Evolutionary conservation across 2,329 filamentous ascomycete genomes (phyloP), one percentile per base, ranked within the genome.

Genomic region (Ophiostoma triangulosporum): DNA sequence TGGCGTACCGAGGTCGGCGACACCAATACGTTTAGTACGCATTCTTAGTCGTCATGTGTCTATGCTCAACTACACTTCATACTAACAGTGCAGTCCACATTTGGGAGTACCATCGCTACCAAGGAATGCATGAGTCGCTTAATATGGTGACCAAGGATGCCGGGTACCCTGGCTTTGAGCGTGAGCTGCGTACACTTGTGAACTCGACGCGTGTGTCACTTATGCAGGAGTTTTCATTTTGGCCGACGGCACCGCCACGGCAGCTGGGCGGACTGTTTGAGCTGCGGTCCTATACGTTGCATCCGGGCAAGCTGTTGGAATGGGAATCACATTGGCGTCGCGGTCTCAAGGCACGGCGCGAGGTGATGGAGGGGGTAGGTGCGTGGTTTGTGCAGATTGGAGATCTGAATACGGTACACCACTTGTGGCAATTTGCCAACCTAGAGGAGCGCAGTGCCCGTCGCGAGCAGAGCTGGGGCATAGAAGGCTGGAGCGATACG

Each of bases 161-260:
- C 58, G 88, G 89, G 17, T 97, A 88, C 67, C 72, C 82, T 60
- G 84, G 79, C 9, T 96, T 96, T 65, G 88, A 95, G 66, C 73
- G 73, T 58, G 86, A 91, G 70, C 83, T 98, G 51, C 90, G 89
- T n/a, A 24, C 46, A 1, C 74, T 97, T 57, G 91, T 98, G 65
- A 82, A 76, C 56, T 80, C 80, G 58, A 97, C 95, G 74, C 81
- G 83, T 61, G 86, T 84, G 4, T 96, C 90, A 0, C 77, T 98
- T 51, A 98, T 98, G 93, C 93, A 98, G 68, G 93, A 98, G 69
- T 98, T 98, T 71, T 95, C 90, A 33, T 98, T 98, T 77, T 98
- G 93, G 93, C 93, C 93, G 1, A 98, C 93, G 3, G 91, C 88
- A 0, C 78, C 90, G 5, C 93, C 93, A 0, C 88, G 93, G 56